Percentiles rank a stretch among this genome's conserved stretches.
phyloP scores from a whole-genome alignment of 768 basidiomycete genomes.

The Lactarius evosmus region DNA sequence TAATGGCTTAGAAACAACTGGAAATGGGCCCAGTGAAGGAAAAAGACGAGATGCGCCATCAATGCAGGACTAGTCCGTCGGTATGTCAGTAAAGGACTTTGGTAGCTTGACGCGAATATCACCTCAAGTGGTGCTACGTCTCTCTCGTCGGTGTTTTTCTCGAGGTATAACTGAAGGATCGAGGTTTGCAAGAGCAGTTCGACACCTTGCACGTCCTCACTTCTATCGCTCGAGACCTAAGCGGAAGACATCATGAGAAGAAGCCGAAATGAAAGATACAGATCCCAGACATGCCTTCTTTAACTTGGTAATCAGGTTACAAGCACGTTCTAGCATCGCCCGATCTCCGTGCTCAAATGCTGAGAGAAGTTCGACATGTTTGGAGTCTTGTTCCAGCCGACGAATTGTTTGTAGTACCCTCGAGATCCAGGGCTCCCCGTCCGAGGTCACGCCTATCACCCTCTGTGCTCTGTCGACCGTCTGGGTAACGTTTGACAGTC shows the following conservation, averaged over 20 bases:
- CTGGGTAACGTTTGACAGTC: slow-evolving; percentile 50
- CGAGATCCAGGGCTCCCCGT: slow-evolving; percentile 79
- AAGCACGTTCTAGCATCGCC: slow-evolving; percentile 45
- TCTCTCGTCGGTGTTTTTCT: slow-evolving; percentile 49
- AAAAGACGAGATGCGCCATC: slow-evolving; percentile 59
- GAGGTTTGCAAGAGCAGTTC: slow-evolving; percentile 69
- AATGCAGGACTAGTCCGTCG: slow-evolving; percentile 48
- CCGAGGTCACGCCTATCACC: slow-evolving; percentile 56
- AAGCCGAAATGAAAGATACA: background rate
- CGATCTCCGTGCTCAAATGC: slow-evolving; percentile 56
- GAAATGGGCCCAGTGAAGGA: slow-evolving; percentile 33
- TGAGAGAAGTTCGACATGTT: slow-evolving; percentile 55
- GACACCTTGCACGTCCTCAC: slow-evolving; percentile 62
- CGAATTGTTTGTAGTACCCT: slow-evolving; percentile 57
- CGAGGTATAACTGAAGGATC: slow-evolving; percentile 69
- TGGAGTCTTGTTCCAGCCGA: slow-evolving; percentile 59
- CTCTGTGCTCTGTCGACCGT: slow-evolving; percentile 52
- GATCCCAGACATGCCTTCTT: slow-evolving; percentile 39
- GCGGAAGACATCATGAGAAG: slow-evolving; percentile 16
- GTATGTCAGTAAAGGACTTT: slow-evolving; percentile 7
- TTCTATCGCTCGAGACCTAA: slow-evolving; percentile 41
- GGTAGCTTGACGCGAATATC: background rate
- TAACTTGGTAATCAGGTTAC: slow-evolving; percentile 42
- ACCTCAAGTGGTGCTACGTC: slow-evolving; percentile 65
- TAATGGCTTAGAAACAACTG: slow-evolving; percentile 34